Evolutionary conservation across 768 basidiomycete genomes (phyloP), one percentile per base, ranked within the genome.

Genomic region (Amanita thiersii): DNA sequence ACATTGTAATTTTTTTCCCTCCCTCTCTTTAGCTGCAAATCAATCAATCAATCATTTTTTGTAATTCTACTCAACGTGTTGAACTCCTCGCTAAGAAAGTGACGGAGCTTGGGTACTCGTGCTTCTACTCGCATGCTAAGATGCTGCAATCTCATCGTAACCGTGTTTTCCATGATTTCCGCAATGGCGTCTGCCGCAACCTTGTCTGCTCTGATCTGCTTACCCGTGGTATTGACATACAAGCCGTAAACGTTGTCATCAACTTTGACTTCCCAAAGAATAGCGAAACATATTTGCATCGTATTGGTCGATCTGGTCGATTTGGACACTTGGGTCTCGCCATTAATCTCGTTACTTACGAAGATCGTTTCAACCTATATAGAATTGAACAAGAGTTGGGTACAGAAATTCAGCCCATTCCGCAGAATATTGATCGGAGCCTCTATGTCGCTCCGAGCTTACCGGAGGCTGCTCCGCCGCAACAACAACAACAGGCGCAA

Each of bases 1-100:
- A 19, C 34, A 25, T 11, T 24, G 9, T n/a, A 30, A 2, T 26
- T 28, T 11, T 11, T 25, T 18, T 20, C 44, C 39, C 36, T 45
- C 47, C 21, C 14, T 30, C 35, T 44, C 26, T 44, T 9, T 58
- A 97, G 90, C 79, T 99, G 38, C 94, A 98, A 93, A 99, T 99
- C 73, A 99, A 99, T 68, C 94, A 99, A 68, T 97, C 94, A 46
- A 98, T 99, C 67, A 99, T 99, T 59, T 99, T 99, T 68, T 99
- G 94, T 69, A 99, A 99, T 73, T 97, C 94, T 50, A 99, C 94
- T 56, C 96, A 97, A 72, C 91, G 94, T 45, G 94, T 99, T 68
- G 94, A 99, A 66, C 85, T 99, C 36, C 77, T 99, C 53, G 94
- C 94, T 47, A 97, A 98, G 71, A 99, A 99, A 69, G 91, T 99